Evolutionary conservation across 352 stramenopile species (phyloP).

Genomic region (Globisporangium spiculum): DNA sequence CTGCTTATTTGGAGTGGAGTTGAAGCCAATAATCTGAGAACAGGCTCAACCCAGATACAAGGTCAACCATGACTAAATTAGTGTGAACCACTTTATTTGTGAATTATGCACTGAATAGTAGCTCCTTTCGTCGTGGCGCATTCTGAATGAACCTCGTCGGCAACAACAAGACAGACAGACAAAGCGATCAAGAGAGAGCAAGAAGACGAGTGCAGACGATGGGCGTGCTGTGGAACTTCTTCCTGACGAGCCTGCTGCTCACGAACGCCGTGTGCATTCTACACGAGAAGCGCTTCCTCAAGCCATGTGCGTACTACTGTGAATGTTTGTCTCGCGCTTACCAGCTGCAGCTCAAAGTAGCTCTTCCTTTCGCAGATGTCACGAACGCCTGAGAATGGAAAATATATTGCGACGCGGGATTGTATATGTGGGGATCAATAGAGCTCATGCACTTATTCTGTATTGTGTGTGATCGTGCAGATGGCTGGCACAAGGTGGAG

Average conservation of each 20-base stretch:
- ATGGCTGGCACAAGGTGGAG: constrained; percentile 84
- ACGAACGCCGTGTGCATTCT: constrained; percentile 86
- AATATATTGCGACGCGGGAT: not conserved
- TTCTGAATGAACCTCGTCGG: not conserved
- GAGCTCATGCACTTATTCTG: not conserved
- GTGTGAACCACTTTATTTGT: not conserved
- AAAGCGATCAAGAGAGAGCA: not conserved
- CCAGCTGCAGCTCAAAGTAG: not conserved
- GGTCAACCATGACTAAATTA: not conserved
- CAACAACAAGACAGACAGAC: not conserved
- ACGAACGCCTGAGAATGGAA: not conserved
- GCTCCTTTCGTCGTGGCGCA: not conserved
- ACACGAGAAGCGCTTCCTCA: constrained; percentile 86
- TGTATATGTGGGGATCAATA: not conserved
- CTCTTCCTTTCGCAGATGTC: not conserved
- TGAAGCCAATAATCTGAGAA: not conserved
- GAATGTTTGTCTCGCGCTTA: not conserved
- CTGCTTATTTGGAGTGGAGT: not conserved
- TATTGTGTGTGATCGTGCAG: constrained; percentile 23
- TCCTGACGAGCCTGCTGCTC: constrained; percentile 82
- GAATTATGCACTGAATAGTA: not conserved
- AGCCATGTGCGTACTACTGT: constrained; percentile 51
- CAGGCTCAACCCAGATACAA: not conserved
- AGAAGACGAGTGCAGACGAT: constrained; percentile 29
- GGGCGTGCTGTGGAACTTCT: constrained; percentile 87